A percentile compares a stretch with the other conserved stretches of the same genome.
Evolutionary conservation across 2,329 filamentous ascomycete species (phyloP).

Genomic region (Aspergillus niger): DNA sequence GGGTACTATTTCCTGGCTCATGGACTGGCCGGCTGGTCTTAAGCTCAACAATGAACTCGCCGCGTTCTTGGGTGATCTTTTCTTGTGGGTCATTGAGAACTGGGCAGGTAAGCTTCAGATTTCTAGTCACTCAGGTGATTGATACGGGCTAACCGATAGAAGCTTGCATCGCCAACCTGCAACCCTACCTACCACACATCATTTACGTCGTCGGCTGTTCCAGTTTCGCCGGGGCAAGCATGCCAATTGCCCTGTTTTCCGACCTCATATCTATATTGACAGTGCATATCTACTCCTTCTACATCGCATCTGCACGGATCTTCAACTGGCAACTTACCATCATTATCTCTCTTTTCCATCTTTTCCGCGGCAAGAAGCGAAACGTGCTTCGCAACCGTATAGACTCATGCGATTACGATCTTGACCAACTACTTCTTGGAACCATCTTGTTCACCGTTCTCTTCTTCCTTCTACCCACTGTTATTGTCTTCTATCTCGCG

Average conservation of each 20-base stretch:
- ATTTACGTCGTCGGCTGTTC: conserved; percentile 94
- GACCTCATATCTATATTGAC: conserved; percentile 90
- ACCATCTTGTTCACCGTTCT: conserved; percentile 95
- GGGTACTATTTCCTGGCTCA: conserved; percentile 89
- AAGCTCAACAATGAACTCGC: conserved; percentile 95
- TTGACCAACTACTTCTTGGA: conserved; percentile 92
- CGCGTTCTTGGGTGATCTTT: conserved; percentile 90
- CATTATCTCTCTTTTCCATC: conserved; percentile 94
- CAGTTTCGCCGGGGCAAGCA: conserved; percentile 91
- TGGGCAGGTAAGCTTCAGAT: conserved; percentile 69
- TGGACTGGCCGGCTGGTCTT: conserved; percentile 90
- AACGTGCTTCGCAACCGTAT: conserved; percentile 97
- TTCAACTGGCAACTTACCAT: conserved; percentile 99
- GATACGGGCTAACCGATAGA: conserved; percentile 17
- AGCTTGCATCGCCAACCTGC: conserved; percentile 75
- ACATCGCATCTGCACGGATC: conserved; percentile 92
- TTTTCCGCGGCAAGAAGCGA: conserved; percentile 97
- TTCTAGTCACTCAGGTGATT: neutral
- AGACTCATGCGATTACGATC: conserved; percentile 97
- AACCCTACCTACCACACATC: conserved; percentile 78
- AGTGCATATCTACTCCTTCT: conserved; percentile 96
- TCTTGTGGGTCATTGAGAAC: conserved; percentile 97
- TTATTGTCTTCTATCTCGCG: conserved; percentile 94
- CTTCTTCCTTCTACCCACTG: conserved; percentile 91
- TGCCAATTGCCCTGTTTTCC: conserved; percentile 94